Percentiles rank a stretch among this genome's conserved stretches.
These are phyloP conservation scores for Cyanidium caldarium DNA, from an alignment of 23 red algal species.

Conservation along the genomic window DNA sequence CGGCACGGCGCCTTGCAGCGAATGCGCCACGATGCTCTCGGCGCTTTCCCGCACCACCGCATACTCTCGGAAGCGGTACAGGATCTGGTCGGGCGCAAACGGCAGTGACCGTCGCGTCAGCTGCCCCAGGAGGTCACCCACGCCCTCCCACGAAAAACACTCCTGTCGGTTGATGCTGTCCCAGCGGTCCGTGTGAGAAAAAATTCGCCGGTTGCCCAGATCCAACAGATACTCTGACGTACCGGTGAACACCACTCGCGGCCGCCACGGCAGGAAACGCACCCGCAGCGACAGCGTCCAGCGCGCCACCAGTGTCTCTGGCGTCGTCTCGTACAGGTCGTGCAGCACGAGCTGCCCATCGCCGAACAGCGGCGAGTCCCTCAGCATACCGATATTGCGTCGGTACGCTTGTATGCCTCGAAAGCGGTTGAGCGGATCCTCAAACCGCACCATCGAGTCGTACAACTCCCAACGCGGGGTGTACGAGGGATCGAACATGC, in stretches of 20 bases:
- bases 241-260: slow-evolving; percentile 5
- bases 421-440: background rate
- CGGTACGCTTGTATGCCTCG: background rate
- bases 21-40: too few relatives aligned
- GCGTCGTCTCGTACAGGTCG: background rate
- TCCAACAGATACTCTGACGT: background rate
- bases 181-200: slow-evolving; percentile 3
- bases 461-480: background rate
- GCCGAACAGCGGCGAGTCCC: background rate
- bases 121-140: background rate
- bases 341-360: background rate
- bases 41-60: background rate
- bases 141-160: slow-evolving; percentile 6
- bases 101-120: background rate
- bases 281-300: slow-evolving; percentile 5
- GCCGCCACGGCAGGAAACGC: background rate
- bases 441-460: background rate
- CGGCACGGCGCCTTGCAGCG: too few relatives aligned
- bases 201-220: background rate
- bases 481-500: background rate
- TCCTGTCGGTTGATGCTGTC: background rate
- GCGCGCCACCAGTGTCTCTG: background rate
- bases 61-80: background rate
- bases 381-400: background rate
- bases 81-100: background rate